Evolutionary conservation across 2,329 filamentous ascomycete genomes (phyloP), one percentile per base, ranked within the genome.

Genomic region (Fusarium sororula): DNA sequence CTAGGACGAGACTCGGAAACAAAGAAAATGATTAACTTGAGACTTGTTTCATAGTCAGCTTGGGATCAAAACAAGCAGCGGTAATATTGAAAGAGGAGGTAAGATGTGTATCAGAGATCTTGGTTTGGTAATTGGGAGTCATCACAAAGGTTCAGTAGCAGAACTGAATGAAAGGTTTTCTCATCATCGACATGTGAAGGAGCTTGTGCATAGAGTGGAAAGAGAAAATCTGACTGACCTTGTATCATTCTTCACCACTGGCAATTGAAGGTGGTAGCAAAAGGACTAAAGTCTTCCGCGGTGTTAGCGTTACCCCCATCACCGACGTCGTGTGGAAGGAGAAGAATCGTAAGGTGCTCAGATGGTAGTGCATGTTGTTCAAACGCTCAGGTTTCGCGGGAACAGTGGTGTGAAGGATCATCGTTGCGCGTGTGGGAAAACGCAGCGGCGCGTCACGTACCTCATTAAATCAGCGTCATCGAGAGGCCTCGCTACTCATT

Each of bases 301-400:
- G 42, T 63, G 66, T 70, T 38, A 74, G 61, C 44, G 15, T 14
- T 9, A 38, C 26, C 44, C 47, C n/a, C 17, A n/a, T 18, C 9
- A 22, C 13, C 20, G 7, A n/a, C 14, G 30, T 63, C n/a, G 20
- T 28, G 24, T 14, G 30, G 6, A 39, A 48, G 42, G 18, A 37
- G 35, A 35, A 35, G 28, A 18, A 51, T 44, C 18, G 63, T 20
- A 56, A 47, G 63, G 68, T 57, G 64, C 83, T 90, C 90, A 92
- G 90, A 92, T 92, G 90, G 90, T 92, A 91, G 90, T 92, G 90
- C 90, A 92, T 92, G 90, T 92, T 86, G 87, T 90, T 89, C 86
- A 80, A 74, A 80, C 87, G 89, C 89, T 90, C 89, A 87, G 86
- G 85, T 78, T 78, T 90, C 88, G 86, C 89, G 87, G 81, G 87